Conservation (phyloP, 148 eudicot genomes). For the Linanthus parryae region DNA sequence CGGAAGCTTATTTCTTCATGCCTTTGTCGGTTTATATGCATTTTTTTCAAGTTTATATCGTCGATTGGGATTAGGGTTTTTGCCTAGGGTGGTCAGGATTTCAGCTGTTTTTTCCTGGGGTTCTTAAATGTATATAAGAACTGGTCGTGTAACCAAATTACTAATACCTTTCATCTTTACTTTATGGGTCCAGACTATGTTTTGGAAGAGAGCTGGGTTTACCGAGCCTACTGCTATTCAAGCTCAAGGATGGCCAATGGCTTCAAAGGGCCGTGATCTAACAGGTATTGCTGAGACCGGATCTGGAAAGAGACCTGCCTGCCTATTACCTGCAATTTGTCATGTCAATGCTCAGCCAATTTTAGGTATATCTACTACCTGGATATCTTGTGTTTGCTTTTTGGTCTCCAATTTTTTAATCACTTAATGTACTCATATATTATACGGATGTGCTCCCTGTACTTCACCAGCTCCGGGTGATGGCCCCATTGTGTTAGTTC, state of each 20-base stretch:
- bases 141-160: too few relatives aligned
- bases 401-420: too few relatives aligned
- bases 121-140: too few relatives aligned
- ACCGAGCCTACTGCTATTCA: constrained; percentile 92
- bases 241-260: constrained; percentile 99
- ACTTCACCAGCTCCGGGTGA: constrained; percentile 61
- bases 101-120: too few relatives aligned
- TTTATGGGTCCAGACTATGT: constrained; percentile 58
- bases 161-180: too few relatives aligned
- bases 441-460: neutral
- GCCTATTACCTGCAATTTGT: constrained; percentile 86
- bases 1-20: too few relatives aligned
- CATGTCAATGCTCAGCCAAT: constrained; percentile 97
- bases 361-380: constrained; percentile 42
- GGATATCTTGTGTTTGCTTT: neutral
- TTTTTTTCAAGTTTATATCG: too few relatives aligned
- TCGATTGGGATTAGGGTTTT: too few relatives aligned
- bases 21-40: too few relatives aligned
- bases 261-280: constrained; percentile 91
- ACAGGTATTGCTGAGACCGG: constrained; percentile 98
- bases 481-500: constrained; percentile 94
- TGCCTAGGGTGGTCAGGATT: too few relatives aligned
- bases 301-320: constrained; percentile 93
- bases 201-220: constrained; percentile 87
- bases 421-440: too few relatives aligned